Percentiles rank a stretch among this genome's conserved stretches.
Evolutionary conservation across 208 protist species (phyloP).

Genomic region (Leptomonas seymouri): DNA sequence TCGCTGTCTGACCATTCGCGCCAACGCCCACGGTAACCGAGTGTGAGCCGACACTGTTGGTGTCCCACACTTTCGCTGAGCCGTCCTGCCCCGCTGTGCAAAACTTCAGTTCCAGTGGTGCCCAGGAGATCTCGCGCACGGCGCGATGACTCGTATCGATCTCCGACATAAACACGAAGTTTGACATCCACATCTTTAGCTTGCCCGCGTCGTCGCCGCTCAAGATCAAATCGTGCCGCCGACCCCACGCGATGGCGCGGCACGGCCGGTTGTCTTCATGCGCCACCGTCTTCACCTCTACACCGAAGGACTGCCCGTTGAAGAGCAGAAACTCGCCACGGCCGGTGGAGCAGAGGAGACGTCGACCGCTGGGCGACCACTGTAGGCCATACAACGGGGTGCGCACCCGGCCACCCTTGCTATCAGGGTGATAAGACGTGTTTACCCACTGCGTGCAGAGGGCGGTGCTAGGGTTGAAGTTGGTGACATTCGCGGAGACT

Average conservation of each 20-base stretch:
- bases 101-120: slow-evolving; percentile 84
- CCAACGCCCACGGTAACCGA: slow-evolving; percentile 8
- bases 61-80: slow-evolving; percentile 86
- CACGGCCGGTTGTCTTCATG: slow-evolving; percentile 81
- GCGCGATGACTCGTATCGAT: slow-evolving; percentile 81
- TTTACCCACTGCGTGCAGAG: slow-evolving; percentile 91
- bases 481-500: slow-evolving; percentile 62
- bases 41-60: slow-evolving; percentile 52
- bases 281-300: slow-evolving; percentile 87
- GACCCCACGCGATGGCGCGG: slow-evolving; percentile 80
- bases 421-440: slow-evolving; percentile 88
- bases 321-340: slow-evolving; percentile 88
- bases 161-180: slow-evolving; percentile 79
- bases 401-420: slow-evolving; percentile 52
- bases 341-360: slow-evolving; percentile 80
- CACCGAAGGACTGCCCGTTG: slow-evolving; percentile 87
- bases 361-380: slow-evolving; percentile 82
- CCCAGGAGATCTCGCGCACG: slow-evolving; percentile 78
- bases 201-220: slow-evolving; percentile 84
- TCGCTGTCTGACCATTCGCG: slow-evolving; percentile 7
- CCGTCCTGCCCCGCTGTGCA: slow-evolving; percentile 86
- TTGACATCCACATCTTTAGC: slow-evolving; percentile 86
- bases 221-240: slow-evolving; percentile 79
- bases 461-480: slow-evolving; percentile 83
- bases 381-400: slow-evolving; percentile 70